Evolutionary conservation across 352 stramenopile genomes (phyloP).

Genomic region (Pythium chondricola): DNA sequence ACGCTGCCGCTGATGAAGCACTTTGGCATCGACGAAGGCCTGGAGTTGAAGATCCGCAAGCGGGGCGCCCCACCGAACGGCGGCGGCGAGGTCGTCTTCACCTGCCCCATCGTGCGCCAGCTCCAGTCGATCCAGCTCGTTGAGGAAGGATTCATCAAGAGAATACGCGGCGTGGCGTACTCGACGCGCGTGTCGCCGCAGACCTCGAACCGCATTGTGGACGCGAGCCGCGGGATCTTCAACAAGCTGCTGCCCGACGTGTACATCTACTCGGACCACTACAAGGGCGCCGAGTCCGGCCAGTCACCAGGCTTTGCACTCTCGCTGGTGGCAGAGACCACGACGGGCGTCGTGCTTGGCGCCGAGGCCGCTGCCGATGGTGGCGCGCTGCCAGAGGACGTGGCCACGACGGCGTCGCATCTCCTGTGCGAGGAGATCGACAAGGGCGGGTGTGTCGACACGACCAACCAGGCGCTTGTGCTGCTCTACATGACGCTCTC

Average conservation of each 20-base stretch:
- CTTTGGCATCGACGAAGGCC: conserved; percentile 94
- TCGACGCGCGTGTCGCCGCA: conserved; percentile 96
- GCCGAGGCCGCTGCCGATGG: conserved; percentile 87
- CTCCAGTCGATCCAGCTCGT: conserved; percentile 93
- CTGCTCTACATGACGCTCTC: conserved; percentile 98
- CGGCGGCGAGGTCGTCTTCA: conserved; percentile 90
- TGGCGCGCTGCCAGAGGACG: conserved; percentile 93
- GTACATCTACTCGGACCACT: conserved; percentile 99
- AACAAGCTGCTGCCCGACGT: conserved; percentile 98
- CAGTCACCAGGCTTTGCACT: conserved; percentile 90
- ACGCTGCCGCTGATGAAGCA: conserved; percentile 93
- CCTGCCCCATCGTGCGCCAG: conserved; percentile 92
- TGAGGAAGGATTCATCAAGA: conserved; percentile 97
- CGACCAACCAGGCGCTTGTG: conserved; percentile 92
- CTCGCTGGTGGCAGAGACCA: conserved; percentile 96
- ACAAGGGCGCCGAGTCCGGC: conserved; percentile 88
- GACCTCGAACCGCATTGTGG: conserved; percentile 96
- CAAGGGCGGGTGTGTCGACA: conserved; percentile 92
- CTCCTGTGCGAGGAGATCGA: conserved; percentile 97
- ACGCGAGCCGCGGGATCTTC: conserved; percentile 94
- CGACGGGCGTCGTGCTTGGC: conserved; percentile 91
- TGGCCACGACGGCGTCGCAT: conserved; percentile 91
- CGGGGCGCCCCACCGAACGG: conserved; percentile 85
- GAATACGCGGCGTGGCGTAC: conserved; percentile 95
- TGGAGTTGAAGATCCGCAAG: conserved; percentile 87